Percentiles rank a stretch among this genome's conserved stretches.
These are phyloP conservation scores for Trichoderma afroharzianum DNA, from an alignment of 2,329 filamentous ascomycete genomes.

Conservation along the genomic window DNA sequence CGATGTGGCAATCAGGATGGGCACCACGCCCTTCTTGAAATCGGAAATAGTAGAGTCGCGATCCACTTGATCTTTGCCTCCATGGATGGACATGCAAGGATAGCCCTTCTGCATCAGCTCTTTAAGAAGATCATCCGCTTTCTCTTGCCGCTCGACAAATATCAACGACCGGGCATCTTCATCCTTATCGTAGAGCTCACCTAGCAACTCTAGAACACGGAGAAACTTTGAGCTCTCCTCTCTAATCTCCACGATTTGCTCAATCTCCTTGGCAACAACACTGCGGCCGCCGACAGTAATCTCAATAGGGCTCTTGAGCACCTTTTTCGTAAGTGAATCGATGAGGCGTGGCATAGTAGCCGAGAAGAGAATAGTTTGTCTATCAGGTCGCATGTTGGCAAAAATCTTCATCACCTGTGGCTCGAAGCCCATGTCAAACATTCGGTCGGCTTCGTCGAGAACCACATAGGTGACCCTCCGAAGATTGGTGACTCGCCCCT, in stretches of 20 bases:
- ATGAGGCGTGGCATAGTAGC: slow-evolving; percentile 95
- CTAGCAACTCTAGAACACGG: slow-evolving; percentile 79
- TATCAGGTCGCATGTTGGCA: slow-evolving; percentile 83
- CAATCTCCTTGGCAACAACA: slow-evolving; percentile 88
- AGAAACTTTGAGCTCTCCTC: slow-evolving; percentile 80
- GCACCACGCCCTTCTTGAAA: slow-evolving; percentile 87
- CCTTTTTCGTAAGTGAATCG: slow-evolving; percentile 85
- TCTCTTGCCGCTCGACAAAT: slow-evolving; percentile 90
- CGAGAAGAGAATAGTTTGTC: slow-evolving; percentile 92
- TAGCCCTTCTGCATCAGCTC: slow-evolving; percentile 82
- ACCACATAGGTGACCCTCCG: slow-evolving; percentile 89
- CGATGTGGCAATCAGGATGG: slow-evolving; percentile 89
- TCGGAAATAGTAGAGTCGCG: slow-evolving; percentile 88
- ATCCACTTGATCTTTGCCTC: slow-evolving; percentile 89
- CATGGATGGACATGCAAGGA: slow-evolving; percentile 89
- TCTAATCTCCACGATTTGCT: slow-evolving; percentile 85
- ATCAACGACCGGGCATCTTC: slow-evolving; percentile 88
- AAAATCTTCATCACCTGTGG: slow-evolving; percentile 98
- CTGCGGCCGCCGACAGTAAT: slow-evolving; percentile 87
- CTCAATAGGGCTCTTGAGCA: slow-evolving; percentile 78
- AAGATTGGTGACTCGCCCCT: slow-evolving; percentile 89
- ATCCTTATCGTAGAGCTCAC: slow-evolving; percentile 79
- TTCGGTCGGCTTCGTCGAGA: slow-evolving; percentile 93
- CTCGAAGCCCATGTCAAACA: slow-evolving; percentile 99
- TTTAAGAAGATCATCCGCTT: slow-evolving; percentile 74